Base-by-base conservation (phyloP, 2,329 filamentous ascomycete genomes). In the Epichloe sylvatica region DNA sequence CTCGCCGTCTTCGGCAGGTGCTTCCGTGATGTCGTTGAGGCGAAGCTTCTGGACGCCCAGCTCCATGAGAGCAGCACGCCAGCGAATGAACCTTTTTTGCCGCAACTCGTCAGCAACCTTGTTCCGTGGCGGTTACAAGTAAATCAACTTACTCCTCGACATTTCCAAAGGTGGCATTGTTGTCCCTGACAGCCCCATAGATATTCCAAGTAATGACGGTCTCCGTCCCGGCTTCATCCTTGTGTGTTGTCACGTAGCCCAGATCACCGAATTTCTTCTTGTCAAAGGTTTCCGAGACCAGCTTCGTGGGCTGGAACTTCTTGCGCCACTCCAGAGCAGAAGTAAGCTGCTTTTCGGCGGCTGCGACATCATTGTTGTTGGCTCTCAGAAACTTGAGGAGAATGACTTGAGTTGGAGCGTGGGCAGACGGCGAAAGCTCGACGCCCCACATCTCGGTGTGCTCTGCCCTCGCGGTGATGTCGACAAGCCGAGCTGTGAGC, bases 301-400 rank as follows among this genome's bases (percentile, higher is more conserved):
- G 71, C 41, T 82, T 77, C 9, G 80, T 62, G 0, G 89, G 88
- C 56, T 91, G 75, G 61, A 81, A 81, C 62, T 83, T 73, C 67
- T 84, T 85, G 53, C 91, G 81, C 88, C 90, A 96, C 57, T 84
- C 76, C 40, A 96, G 74, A 1, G 89, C 90, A 59, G 83, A 81
- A 51, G 71, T 73, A 42, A 97, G 78, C 70, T 96, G 90, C 49
- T 83, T 78, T 62, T 83, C 81, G 15, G 90, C 86, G 62, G 82
- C 82, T 48, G 73, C 72, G 6, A 87, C 64, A 60, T 94, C 81
- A 53, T 83, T 82, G 53, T 82, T 80, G 64, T 96, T 96, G 63
- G 90, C 91, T 57, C 90, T 86, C 50, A 97, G 78, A 70, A 90
- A 96, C 72, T 96, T 97, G 64, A 94, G 88, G 45, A 96, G 74